These are phyloP conservation scores for Aureobasidium sp. DNA, from an alignment of 2,329 filamentous ascomycete species.

Conservation along the genomic window DNA sequence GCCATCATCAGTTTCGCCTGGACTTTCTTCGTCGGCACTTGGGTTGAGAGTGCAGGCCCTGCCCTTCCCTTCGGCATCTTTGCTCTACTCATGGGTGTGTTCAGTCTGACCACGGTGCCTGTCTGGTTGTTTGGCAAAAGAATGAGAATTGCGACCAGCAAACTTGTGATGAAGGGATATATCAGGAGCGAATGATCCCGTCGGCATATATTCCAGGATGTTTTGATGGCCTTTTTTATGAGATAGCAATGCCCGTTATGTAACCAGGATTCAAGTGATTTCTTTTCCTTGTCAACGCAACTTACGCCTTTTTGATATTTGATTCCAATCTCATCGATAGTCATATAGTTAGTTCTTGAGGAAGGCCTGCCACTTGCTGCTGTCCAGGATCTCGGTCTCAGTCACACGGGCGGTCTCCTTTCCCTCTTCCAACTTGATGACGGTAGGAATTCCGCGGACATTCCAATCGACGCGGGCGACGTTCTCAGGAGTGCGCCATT, in stretches of 20 bases:
- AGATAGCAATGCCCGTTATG: neutral
- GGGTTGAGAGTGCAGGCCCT: conserved; percentile 35
- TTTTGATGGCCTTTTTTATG: neutral
- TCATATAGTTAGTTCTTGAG: neutral
- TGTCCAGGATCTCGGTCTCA: neutral
- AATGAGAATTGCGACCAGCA: conserved; percentile 32
- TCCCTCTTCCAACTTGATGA: neutral
- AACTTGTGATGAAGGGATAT: too few species aligned
- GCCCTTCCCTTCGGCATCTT: conserved; percentile 46
- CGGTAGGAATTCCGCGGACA: neutral
- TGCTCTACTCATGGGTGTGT: conserved; percentile 42
- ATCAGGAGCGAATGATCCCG: too few species aligned
- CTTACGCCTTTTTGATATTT: neutral
- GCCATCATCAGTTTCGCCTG: conserved; percentile 45
- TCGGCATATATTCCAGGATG: neutral
- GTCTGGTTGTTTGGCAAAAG: conserved; percentile 33
- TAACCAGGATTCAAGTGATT: neutral
- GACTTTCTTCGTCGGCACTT: conserved; percentile 45
- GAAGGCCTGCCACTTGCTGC: conserved; percentile 3
- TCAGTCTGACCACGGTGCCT: conserved; percentile 31
- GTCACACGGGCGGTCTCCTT: neutral
- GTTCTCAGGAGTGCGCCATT: neutral
- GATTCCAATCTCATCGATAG: neutral
- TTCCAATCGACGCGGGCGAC: neutral
- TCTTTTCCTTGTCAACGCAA: neutral